Evolutionary conservation across 1,284 basidiomycete genomes (phyloP).

Genomic region (Naganishia liquefaciens): DNA sequence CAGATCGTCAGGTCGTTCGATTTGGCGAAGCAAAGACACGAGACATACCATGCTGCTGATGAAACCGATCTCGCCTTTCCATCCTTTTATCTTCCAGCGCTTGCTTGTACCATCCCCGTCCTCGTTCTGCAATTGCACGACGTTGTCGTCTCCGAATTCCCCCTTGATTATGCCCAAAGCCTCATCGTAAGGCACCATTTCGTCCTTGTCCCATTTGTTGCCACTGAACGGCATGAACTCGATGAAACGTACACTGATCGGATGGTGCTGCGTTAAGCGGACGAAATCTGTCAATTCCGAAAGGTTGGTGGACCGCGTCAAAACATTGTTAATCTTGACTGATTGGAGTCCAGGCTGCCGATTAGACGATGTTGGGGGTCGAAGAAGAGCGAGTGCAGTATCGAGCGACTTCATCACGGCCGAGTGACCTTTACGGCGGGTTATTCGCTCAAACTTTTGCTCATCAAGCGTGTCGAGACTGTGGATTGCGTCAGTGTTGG

Average conservation of each 20-base stretch:
- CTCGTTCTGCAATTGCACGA: conserved; percentile 55
- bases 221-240: conserved; percentile 93
- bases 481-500: not conserved
- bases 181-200: conserved; percentile 73
- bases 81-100: conserved; percentile 72
- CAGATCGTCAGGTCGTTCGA: not conserved
- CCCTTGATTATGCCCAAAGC: conserved; percentile 60
- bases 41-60: conserved; percentile 72
- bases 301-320: conserved; percentile 77
- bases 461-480: conserved; percentile 84
- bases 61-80: conserved; percentile 75
- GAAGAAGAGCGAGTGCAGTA: conserved; percentile 58
- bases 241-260: conserved; percentile 77
- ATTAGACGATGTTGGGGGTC: conserved; percentile 1
- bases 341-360: conserved; percentile 56
- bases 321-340: conserved; percentile 80
- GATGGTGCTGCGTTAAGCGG: conserved; percentile 65
- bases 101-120: conserved; percentile 78
- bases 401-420: conserved; percentile 71
- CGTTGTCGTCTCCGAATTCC: conserved; percentile 54
- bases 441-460: conserved; percentile 83
- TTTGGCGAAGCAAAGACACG: not conserved
- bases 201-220: conserved; percentile 78
- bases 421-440: conserved; percentile 68
- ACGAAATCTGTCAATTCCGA: conserved; percentile 75